Evolutionary conservation across 2,329 filamentous ascomycete species (phyloP).

Genomic region (Periconia sp.): DNA sequence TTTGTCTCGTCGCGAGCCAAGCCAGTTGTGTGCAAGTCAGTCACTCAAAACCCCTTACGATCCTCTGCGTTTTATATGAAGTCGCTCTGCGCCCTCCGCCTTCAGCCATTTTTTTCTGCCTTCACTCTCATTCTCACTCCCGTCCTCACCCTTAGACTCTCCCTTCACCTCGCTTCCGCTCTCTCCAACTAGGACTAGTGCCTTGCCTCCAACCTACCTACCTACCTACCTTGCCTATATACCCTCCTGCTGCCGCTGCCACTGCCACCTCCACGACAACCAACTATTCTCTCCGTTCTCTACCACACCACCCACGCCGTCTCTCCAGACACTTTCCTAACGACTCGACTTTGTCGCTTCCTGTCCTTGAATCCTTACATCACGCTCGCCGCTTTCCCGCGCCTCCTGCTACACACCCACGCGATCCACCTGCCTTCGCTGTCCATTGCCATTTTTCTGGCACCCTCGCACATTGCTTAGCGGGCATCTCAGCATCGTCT

Average conservation of each 20-base stretch:
- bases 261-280: not conserved
- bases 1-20: slow-evolving; percentile 43
- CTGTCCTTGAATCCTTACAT: not conserved
- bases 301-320: slow-evolving; percentile 13
- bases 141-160: too few relatives aligned
- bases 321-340: slow-evolving; percentile 17
- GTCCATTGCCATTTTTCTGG: not conserved
- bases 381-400: not conserved
- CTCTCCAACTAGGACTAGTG: slow-evolving; percentile 13
- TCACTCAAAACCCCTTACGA: slow-evolving; percentile 31
- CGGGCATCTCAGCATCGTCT: slow-evolving; percentile 22
- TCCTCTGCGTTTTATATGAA: slow-evolving; percentile 33
- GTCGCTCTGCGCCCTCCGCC: slow-evolving; percentile 24
- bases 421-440: slow-evolving; percentile 6
- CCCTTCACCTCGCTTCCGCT: slow-evolving; percentile 17
- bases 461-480: slow-evolving; percentile 14
- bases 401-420: not conserved
- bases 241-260: not conserved
- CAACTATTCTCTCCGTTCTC: slow-evolving; percentile 6
- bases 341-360: not conserved
- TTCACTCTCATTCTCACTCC: slow-evolving; percentile 28
- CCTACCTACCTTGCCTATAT: slow-evolving; percentile 25
- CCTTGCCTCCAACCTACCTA: slow-evolving; percentile 16
- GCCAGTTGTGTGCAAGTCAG: slow-evolving; percentile 30
- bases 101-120: slow-evolving; percentile 20